Conservation (phyloP, 441 rosid species). For the Isatis lusitanica region DNA sequence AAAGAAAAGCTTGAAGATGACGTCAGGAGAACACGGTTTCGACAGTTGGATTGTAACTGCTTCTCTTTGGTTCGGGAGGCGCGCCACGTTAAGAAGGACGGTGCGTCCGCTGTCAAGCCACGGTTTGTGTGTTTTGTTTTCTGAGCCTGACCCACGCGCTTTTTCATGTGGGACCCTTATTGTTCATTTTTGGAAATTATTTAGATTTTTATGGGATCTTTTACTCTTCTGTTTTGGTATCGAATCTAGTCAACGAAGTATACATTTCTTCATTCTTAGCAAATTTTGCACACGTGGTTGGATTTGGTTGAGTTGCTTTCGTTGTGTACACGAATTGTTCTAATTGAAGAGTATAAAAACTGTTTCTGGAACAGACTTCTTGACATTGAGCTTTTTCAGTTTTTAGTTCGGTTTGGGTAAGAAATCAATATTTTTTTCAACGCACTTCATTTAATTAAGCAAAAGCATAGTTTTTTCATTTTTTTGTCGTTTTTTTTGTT, state of each 20-base stretch:
- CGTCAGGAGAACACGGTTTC: conserved; percentile 28
- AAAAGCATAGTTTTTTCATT: too few species aligned
- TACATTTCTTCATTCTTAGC: background rate
- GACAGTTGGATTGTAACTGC: conserved; percentile 19
- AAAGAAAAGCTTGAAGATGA: background rate
- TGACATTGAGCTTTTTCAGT: background rate
- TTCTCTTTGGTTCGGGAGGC: conserved; percentile 23
- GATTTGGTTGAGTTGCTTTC: background rate
- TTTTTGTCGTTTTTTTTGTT: too few species aligned
- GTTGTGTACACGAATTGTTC: background rate
- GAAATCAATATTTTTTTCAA: too few species aligned
- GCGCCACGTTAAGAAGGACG: conserved; percentile 27
- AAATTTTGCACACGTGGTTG: background rate
- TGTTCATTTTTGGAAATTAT: background rate
- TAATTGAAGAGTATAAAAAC: too few species aligned
- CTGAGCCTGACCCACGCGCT: conserved; percentile 13
- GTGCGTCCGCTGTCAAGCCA: conserved; percentile 33
- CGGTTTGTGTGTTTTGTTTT: conserved; percentile 6
- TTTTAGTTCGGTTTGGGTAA: background rate
- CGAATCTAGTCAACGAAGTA: background rate
- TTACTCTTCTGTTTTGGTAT: background rate
- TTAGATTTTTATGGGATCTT: background rate
- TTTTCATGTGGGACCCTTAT: background rate
- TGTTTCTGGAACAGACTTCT: background rate
- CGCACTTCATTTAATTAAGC: too few species aligned